Base-by-base conservation (phyloP, 1,284 basidiomycete species). In the Xanthoconium separans region DNA sequence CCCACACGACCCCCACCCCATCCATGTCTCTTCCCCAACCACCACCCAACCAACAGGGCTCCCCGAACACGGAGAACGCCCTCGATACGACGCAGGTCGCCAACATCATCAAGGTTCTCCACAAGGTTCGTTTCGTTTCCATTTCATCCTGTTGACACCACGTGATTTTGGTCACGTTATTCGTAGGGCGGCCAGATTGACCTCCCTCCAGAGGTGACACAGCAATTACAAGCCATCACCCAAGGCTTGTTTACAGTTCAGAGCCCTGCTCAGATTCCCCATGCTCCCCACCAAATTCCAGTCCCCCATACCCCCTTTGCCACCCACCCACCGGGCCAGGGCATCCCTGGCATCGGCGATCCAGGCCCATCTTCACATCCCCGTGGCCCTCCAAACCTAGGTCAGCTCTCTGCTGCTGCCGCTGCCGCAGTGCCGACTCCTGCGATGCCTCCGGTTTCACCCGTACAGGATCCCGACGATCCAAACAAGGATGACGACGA, bases 341-440 rank as follows among this genome's bases (percentile, higher is more conserved):
- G 61, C 18, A 45, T 66, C 52, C 56, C 68, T 34, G 58, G 68
- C 30, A 76, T 79, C 47, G 78, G 76, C 56, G 86, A 89, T 51
- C 82, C 85, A 6, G 85, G 86, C 3, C 85, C 85, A n/a, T 87
- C 85, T 1, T 84, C 85, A 0, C 87, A 89, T 62, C 85, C 86
- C 1, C 79, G 83, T 11, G 85, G 85, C 0, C 85, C 87, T 2
- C 85, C 85, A 7, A 82, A 83, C 57, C 73, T 86, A 1, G 81
- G 80, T 24, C 82, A 86, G 56, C 71, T 85, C 50, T 76, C 77
- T 29, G 77, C 78, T 1, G 74, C 76, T 5, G 80, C 83, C 0
- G 69, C 72, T 30, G 66, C 67, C 6, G 66, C 58, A 2, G 71
- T 78, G 60, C 75, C 77, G 54, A 71, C 76, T 4, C 65, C 74